phyloP scores from a whole-genome alignment of 345 rosid species.

The Ricinus communis region DNA sequence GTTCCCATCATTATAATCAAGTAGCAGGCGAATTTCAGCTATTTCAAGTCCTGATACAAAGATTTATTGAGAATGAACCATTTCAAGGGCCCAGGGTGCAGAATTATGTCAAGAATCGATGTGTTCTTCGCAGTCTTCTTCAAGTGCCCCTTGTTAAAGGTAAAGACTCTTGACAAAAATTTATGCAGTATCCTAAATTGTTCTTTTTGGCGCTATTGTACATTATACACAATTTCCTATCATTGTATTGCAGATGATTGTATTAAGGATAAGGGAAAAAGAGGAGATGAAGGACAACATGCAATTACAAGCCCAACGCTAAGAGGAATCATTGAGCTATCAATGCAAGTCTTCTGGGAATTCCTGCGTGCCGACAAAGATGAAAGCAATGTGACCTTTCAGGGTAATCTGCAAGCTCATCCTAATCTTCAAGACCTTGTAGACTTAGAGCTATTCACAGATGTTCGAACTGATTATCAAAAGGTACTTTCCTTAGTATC shows the following conservation, averaged over 20 bases:
- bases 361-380: conserved; percentile 58
- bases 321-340: conserved; percentile 43
- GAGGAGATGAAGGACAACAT: conserved; percentile 1
- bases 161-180: no score
- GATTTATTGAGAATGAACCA: conserved; percentile 28
- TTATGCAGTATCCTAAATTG: neutral
- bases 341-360: conserved; percentile 58
- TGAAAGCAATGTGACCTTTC: conserved; percentile 26
- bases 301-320: conserved; percentile 26
- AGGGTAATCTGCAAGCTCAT: conserved; percentile 38
- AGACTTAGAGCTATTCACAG: conserved; percentile 46
- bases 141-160: conserved; percentile 26
- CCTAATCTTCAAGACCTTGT: conserved; percentile 46
- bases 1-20: conserved; percentile 15
- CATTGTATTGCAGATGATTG: conserved; percentile 20
- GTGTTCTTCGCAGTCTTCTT: conserved; percentile 27
- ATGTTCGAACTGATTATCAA: conserved; percentile 49
- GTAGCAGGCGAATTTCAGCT: conserved; percentile 30
- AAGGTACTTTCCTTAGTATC: conserved; percentile 44
- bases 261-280: conserved; percentile 5
- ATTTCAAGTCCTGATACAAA: conserved; percentile 18
- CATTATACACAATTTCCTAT: neutral
- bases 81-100: conserved; percentile 30
- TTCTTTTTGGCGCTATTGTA: no score
- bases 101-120: conserved; percentile 24